Evolutionary conservation across 768 basidiomycete species (phyloP), one percentile per base, ranked within the genome.

Genomic region (Coprinopsis marcescibilis): DNA sequence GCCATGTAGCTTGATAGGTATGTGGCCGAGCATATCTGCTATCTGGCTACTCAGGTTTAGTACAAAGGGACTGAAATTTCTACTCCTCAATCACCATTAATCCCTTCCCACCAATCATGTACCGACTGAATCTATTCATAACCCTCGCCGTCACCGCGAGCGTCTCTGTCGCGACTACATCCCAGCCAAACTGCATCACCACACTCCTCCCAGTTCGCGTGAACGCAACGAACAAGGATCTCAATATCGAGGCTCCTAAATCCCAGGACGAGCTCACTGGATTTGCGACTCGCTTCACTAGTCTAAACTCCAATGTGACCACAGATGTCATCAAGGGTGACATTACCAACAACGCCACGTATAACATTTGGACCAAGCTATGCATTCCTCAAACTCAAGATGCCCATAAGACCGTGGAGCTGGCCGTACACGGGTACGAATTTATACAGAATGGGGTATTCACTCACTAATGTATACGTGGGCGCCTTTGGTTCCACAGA

Each of bases 371-470:
- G 20, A 38, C 38, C 38, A 14, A 40, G 21, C 12, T 40, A 15
- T 23, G 23, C 24, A 15, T 40, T 19, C 23, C 39, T 41, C 14
- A 5, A 12, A 41, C 39, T 21, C 23, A 41, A 10, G 39, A 41
- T n/a, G 30, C 8, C 10, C 8, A 32, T 8, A 51, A 47, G 14
- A 52, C 46, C 13, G 34, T 58, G 15, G 52, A 58, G 33, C 49
- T 58, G 21, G 51, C 56, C 2, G 33, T 60, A 6, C 59, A 60
- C 43, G 59, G 55, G 59, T 60, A 45, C 4, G 50, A 27, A n/a
- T n/a, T n/a, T n/a, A n/a, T 32, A 32, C 30, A 8, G 17, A 13
- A 29, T 11, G 25, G n/a, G n/a, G n/a, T n/a, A n/a, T n/a, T n/a
- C n/a, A n/a, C n/a, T n/a, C n/a, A n/a, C n/a, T n/a, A n/a, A n/a